Conservation (phyloP, 2,329 filamentous ascomycete species). For the Sarocladium strictum region DNA sequence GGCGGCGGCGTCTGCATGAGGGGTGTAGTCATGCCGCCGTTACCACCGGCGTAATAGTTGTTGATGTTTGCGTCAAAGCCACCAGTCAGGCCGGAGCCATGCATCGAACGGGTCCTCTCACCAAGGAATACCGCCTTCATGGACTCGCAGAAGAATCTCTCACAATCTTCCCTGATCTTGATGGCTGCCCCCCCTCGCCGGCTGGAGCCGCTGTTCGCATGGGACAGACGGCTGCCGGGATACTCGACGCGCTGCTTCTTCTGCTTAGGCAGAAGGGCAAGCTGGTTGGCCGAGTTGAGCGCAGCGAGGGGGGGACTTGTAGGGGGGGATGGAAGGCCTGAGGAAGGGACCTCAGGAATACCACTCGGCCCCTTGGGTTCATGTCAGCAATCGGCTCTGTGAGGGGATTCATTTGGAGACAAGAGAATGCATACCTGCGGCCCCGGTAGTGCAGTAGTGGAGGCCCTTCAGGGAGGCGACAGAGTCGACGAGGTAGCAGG, state of each 20-base stretch:
- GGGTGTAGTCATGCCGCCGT: constrained; percentile 23
- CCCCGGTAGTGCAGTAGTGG: constrained; percentile 93
- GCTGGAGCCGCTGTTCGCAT: constrained; percentile 19
- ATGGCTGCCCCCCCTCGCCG: constrained; percentile 88
- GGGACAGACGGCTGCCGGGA: constrained; percentile 31
- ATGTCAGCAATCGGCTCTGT: constrained; percentile 14
- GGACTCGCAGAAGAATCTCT: constrained; percentile 99
- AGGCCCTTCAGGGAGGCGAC: constrained; percentile 71
- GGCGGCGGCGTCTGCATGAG: constrained; percentile 48
- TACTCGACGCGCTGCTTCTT: constrained; percentile 35
- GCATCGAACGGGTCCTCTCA: constrained; percentile 75
- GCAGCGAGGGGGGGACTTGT: constrained; percentile 86
- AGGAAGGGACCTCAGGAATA: constrained; percentile 88
- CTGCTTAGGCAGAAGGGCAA: constrained; percentile 56
- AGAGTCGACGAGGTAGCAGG: constrained; percentile 80
- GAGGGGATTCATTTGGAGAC: background rate
- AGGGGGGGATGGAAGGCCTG: constrained; percentile 78
- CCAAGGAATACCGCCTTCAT: constrained; percentile 90
- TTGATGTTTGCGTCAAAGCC: constrained; percentile 19
- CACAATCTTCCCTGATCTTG: constrained; percentile 98
- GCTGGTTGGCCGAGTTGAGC: constrained; percentile 61
- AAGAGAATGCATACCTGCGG: constrained; percentile 54
- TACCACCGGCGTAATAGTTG: background rate
- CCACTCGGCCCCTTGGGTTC: constrained; percentile 70
- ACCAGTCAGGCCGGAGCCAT: constrained; percentile 85